Evolutionary conservation across 495 filamentous ascomycete genomes (phyloP).

Genomic region (Tuber microsphaerosporum): DNA sequence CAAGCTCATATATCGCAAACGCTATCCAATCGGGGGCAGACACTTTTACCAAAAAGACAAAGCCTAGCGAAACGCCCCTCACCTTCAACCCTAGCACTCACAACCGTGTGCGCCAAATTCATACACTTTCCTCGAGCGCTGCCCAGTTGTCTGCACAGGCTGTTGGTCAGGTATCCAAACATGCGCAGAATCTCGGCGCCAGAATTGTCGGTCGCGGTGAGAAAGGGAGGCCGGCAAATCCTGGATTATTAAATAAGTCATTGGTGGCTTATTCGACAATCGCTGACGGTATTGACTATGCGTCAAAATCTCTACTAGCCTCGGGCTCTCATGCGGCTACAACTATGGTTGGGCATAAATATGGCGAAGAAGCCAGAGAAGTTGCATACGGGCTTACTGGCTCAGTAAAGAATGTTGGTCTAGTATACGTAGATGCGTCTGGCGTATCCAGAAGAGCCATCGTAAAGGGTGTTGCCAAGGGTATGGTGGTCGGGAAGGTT

Average conservation of each 20-base stretch:
- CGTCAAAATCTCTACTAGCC: slow-evolving; percentile 64
- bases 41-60: slow-evolving; percentile 67
- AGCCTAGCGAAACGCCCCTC: slow-evolving; percentile 68
- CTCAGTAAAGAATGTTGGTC: slow-evolving; percentile 86
- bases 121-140: slow-evolving; percentile 66
- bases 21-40: slow-evolving; percentile 69
- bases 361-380: slow-evolving; percentile 72
- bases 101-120: slow-evolving; percentile 74
- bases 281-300: slow-evolving; percentile 84
- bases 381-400: slow-evolving; percentile 67
- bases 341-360: slow-evolving; percentile 73
- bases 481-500: slow-evolving; percentile 93
- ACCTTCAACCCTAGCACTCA: slow-evolving; percentile 83
- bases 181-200: slow-evolving; percentile 85
- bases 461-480: slow-evolving; percentile 88
- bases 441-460: slow-evolving; percentile 83
- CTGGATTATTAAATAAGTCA: slow-evolving; percentile 85
- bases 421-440: slow-evolving; percentile 96
- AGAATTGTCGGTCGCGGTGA: slow-evolving; percentile 52
- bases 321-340: slow-evolving; percentile 68
- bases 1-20: slow-evolving; percentile 68
- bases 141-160: slow-evolving; percentile 77
- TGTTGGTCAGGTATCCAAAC: slow-evolving; percentile 67
- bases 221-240: slow-evolving; percentile 59
- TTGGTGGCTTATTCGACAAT: slow-evolving; percentile 95